Base-by-base conservation (phyloP, 257 asterid genomes). In the Lavandula angustifolia region DNA sequence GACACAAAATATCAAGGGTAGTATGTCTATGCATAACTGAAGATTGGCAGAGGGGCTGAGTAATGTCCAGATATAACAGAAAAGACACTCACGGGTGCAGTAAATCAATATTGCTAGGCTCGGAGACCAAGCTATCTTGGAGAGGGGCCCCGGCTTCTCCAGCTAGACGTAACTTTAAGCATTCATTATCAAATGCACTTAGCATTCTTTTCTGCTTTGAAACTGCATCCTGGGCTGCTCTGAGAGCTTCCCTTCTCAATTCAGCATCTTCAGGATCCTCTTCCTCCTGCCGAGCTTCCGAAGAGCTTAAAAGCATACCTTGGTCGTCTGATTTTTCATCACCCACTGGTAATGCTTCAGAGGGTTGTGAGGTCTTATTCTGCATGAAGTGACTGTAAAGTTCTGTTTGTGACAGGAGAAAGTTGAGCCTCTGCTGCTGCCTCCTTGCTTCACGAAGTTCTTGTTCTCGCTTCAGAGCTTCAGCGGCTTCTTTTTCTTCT, bases 301-400 rank as follows among this genome's bases (percentile, higher is more conserved):
- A 76, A 74, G 91, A 64, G 79, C 75, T 67, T 22, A 22, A 22
- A 22, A 22, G 27, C 27, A 1, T 22, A 59, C 81, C 85, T 69
- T 83, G 74, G 69, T 86, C 95, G 72, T 73, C 59, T 65, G 76
- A 34, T 34, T 53, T 70, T 79, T 77, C 92, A 14, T 80, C 87
- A 69, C 79, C 88, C 55, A 60, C 72, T 48, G 77, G 10, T 72
- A 70, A 62, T 60, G 80, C 82, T 61, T 81, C 96, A 62, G 95
- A 75, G 62, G 91, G 65, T 72, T 87, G 92, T 49, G 87, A 71
- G 70, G 87, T 59, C 75, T 91, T 94, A 73, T 94, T 90, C 78
- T 90, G 99, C 99, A 94, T 94, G 85, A 94, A 94, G 73, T 94
- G 99, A 75, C 97, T 94, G 82, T 94, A 94, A 66, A 94, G 91